Evolutionary conservation across 345 rosid species (phyloP), one percentile per base, ranked within the genome.

Genomic region (Triadica sebifera): DNA sequence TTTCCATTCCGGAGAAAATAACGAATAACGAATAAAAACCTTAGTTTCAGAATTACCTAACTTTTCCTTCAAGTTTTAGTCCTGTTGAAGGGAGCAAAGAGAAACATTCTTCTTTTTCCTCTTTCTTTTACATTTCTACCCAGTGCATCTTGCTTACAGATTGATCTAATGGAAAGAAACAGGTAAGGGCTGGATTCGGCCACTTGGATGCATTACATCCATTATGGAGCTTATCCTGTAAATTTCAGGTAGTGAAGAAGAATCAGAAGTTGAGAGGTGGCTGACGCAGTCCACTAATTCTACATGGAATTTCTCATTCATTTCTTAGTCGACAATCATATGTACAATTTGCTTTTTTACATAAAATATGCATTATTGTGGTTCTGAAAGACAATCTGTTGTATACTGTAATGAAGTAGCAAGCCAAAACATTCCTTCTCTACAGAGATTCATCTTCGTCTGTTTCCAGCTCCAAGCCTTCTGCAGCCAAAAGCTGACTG

Each of bases 401-500:
- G 65, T 43, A 29, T 25, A 24, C 45, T 55, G 58, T 12, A 45
- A 15, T 11, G 22, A n/a, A 19, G 68, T 11, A 16, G 51, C 11
- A 43, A 69, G 59, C 64, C 12, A 66, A 12, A 12, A 8, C n/a
- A 38, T 52, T 24, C 29, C 38, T 53, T 38, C 13, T 59, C 74
- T 85, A 83, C 38, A 5, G 56, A 22, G 81, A 13, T 65, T 84
- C 87, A 34, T 91, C 89, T 39, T 84, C 92, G 75, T 89, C 93
- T 0, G 87, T 77, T 72, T 89, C 98, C n/a, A 94, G 90, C 78
- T 94, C 97, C 5, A 92, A 92, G 66, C 97, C 97, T 85, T 94
- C 98, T 1, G 89, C 93, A 4, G 93, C 98, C 77, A 94, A 79
- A 73, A 94, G 89, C 84, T 87, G 92, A 77, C 82, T 67, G 61